Evolutionary conservation across 805 yeast genomes (phyloP), one percentile per base, ranked within the genome.

Genomic region (Brettanomyces bruxellensis): DNA sequence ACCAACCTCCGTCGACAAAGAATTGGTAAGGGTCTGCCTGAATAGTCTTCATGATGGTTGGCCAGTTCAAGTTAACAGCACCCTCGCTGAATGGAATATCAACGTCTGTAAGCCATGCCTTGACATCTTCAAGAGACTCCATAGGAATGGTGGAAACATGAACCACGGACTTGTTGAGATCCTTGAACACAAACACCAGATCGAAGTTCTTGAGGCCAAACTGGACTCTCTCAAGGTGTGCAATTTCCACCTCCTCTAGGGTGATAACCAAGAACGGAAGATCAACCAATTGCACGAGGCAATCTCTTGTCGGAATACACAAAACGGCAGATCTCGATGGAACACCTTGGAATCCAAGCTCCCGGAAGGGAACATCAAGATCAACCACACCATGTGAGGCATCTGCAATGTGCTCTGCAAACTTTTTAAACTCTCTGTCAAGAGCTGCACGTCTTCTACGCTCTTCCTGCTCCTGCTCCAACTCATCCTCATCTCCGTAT

Each of bases 391-490:
- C 95, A 58, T 80, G 78, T 0, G 95, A 81, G 0, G 93, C 84
- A 52, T 88, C 96, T 12, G 96, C 82, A 54, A 93, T 90, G 51
- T 83, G 78, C 66, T 93, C 97, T 18, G 91, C 91, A 69, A 89
- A 93, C 41, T 75, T 73, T 65, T 81, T 83, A 69, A 90, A 93
- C 66, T 93, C 98, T 64, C 85, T 87, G 68, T 93, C 96, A 58
- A 93, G 76, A 36, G 87, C 78, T 24, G 86, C 85, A 58, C 95
- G 86, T 67, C 96, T 78, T 66, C 91, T 77, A 70, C 97, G 82
- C 69, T 93, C 99, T 65, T 93, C 98, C 68, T 91, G 97, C 69
- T 93, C 99, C 67, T 91, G 97, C 67, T 93, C 98, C 53, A 93
- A 72, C 68, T 93, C 99, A 65, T 93, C 99, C 65, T 93, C 99